Base-by-base conservation (phyloP, 352 stramenopile genomes). In the Pythium periplocum region DNA sequence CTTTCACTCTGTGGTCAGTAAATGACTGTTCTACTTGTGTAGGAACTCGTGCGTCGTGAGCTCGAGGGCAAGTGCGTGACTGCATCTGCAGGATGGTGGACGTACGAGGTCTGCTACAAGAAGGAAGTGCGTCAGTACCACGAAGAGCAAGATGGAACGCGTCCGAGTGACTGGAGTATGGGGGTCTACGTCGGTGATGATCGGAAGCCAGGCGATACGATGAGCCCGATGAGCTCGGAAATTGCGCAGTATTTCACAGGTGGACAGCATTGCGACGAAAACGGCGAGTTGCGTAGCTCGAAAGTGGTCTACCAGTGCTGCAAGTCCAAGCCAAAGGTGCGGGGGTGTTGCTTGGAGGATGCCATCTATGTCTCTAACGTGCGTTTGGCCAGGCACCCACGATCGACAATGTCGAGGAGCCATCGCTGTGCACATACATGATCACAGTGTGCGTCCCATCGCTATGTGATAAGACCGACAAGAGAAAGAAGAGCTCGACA, bases 161-260 rank as follows among this genome's bases (percentile, higher is more conserved):
- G 79, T 12, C 59, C 79, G 26, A 88, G 66, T 45, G 81, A 94
- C 53, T 94, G 84, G 84, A 94, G 84, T 55, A 90, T 94, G 78
- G 84, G 84, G 4, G 61, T 78, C 2, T 92, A 73, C 49, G 71
- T 83, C 2, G 45, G 55, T 0, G 66, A 75, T 11, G 53, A 55
- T 6, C 62, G 68, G 31, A 61, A 54, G 36, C 39, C 65, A 2
- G 61, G 39, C 7, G 62, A 74, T 30, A 55, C 53, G 5, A 33
- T 48, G 1, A 57, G 66, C 45, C 50, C 37, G 6, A 42, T 50
- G 4, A 67, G 55, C 17, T 68, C 69, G 10, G 73, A 90, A 47
- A 70, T 94, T 11, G 62, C 74, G 32, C 84, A 94, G 53, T 79
- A 78, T 55, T 94, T 86, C 61, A 61, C 73, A 0, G 79, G 81